Percentiles rank a stretch among this genome's conserved stretches.
These are phyloP conservation scores for Talaromyces sp. DNA, from an alignment of 2,329 filamentous ascomycete species.

Conservation along the genomic window DNA sequence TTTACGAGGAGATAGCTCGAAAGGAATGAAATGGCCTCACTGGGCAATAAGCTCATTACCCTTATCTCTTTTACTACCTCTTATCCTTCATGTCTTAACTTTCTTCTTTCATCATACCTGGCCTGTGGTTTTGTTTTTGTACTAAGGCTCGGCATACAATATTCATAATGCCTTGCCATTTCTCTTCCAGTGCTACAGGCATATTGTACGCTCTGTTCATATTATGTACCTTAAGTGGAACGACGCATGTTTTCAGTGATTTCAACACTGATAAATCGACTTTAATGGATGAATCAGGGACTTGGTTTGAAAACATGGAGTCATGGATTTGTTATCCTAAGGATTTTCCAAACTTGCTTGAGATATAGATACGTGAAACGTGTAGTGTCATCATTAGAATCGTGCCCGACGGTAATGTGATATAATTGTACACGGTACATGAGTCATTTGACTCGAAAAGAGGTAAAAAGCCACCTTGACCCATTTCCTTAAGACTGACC, in stretches of 20 bases:
- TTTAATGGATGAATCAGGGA: background rate
- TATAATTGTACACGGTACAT: background rate
- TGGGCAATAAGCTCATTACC: background rate
- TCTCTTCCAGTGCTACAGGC: constrained; percentile 12
- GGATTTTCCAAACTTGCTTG: background rate
- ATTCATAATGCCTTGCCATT: constrained; percentile 9
- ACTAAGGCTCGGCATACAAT: constrained; percentile 11
- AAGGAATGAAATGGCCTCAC: background rate
- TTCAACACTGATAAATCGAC: constrained; percentile 1
- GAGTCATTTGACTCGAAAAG: background rate
- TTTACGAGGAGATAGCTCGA: background rate
- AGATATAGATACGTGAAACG: background rate
- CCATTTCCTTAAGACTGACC: background rate
- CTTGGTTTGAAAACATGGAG: background rate
- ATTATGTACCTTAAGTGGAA: constrained; percentile 18
- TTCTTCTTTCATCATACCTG: constrained; percentile 14
- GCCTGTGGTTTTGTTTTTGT: constrained; percentile 12
- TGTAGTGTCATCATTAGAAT: background rate
- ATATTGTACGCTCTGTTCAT: constrained; percentile 16
- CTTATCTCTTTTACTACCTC: constrained; percentile 8
- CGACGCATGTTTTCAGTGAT: constrained; percentile 11
- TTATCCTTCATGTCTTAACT: constrained; percentile 18
- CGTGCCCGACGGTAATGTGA: background rate
- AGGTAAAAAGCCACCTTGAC: background rate
- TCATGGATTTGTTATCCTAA: background rate